Conservation (phyloP, 345 rosid genomes). For the Citrus glauca region DNA sequence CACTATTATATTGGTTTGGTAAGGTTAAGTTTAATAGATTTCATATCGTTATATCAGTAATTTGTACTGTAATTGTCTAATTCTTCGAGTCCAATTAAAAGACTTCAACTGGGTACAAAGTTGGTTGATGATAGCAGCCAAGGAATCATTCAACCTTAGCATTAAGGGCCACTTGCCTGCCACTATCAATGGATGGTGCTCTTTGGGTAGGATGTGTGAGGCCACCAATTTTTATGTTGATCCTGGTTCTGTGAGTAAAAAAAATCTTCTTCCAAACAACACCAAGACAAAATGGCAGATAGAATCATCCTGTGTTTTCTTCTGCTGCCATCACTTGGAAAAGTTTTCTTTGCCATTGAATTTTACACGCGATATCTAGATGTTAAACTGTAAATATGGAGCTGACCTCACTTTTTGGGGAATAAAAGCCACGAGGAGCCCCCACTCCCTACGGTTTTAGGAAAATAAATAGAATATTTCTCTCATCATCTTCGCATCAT, state of each 20-base stretch:
- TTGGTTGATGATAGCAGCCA: not conserved
- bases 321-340: no score
- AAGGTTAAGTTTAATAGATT: no score
- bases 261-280: no score
- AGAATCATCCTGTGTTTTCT: no score
- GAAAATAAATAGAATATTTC: not conserved
- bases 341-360: no score
- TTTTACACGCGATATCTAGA: no score
- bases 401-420: not conserved
- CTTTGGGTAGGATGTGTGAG: slow-evolving; percentile 13
- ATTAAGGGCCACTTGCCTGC: not conserved
- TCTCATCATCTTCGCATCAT: not conserved
- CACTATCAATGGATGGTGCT: slow-evolving; percentile 7
- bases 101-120: not conserved
- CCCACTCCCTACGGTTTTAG: not conserved
- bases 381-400: no score
- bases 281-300: not conserved
- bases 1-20: no score
- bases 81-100: no score
- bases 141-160: not conserved
- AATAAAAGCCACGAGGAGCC: not conserved
- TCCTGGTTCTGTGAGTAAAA: no score
- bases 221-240: slow-evolving; percentile 12
- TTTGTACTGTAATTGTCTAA: no score
- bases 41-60: no score